Evolutionary conservation across 2,329 filamentous ascomycete species (phyloP), one percentile per base, ranked within the genome.

Genomic region (Beauveria pseudobassiana): DNA sequence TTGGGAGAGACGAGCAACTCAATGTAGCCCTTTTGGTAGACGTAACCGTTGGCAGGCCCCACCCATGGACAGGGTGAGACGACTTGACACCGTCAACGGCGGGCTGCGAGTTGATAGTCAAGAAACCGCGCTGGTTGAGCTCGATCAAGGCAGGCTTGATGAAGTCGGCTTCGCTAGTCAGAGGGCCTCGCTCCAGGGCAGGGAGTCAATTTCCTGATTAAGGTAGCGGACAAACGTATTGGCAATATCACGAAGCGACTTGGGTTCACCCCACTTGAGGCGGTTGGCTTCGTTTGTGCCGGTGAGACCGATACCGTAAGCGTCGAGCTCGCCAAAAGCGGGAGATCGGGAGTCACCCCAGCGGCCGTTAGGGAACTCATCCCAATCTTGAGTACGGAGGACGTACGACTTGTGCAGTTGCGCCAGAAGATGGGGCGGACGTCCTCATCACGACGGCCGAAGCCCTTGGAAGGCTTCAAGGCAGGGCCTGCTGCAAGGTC

Each of bases 341-440:
- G 95, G 95, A 63, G 93, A 98, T 66, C 95, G 86, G 58, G 93
- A 93, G 75, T 99, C 95, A 76, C 95, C 96, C 95, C 95, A 99
- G 75, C 95, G 89, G 52, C 95, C 95, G 80, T 99, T 99, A 61
- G 95, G 95, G 69, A 97, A 99, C 74, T 99, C 95, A 70, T 99
- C 95, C 95, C 95, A 99, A 68, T 97, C 93, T 73, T 97, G 93
- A 0, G 95, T 99, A 61, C 95, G 91, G 61, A 91, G 87, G 61
- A 99, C 87, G 70, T 99, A 99, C 4, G 93, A 96, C 72, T 95
- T 92, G 76, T 96, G 63, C 95, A 87, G 77, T 98, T 97, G 69
- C 93, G 88, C 95, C 95, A 99, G 82, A 99, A 99, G 67, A 99
- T 96, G 40, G 95, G 95, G 59, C 95, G 90, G 49, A 99, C 95